These are phyloP conservation scores for Hirschfeldia incana DNA, from an alignment of 345 rosid species.

Conservation along the genomic window DNA sequence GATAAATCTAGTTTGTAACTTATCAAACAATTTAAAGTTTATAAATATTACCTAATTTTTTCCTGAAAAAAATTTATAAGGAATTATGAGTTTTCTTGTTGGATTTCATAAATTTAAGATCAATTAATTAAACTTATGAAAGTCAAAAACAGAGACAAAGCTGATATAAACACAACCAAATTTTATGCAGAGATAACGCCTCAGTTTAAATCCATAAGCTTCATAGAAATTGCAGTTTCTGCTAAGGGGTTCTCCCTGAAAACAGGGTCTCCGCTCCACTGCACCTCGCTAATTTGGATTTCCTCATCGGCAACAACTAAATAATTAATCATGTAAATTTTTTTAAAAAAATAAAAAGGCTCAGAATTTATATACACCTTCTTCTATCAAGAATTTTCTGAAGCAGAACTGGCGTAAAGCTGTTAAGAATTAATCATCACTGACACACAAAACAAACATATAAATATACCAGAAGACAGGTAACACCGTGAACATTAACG, in stretches of 20 bases:
- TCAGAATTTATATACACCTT: conserved; percentile 64
- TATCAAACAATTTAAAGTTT: not conserved
- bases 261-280: conserved; percentile 63
- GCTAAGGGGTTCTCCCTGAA: conserved; percentile 60
- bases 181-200: conserved; percentile 25
- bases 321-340: not conserved
- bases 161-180: not conserved
- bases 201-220: conserved; percentile 48
- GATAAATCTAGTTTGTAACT: not conserved
- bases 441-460: conserved; percentile 25
- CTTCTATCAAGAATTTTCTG: conserved; percentile 89
- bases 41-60: not conserved
- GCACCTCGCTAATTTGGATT: conserved; percentile 51
- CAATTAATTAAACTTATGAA: not conserved
- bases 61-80: not conserved
- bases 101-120: not conserved
- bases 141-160: not conserved
- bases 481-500: conserved; percentile 27
- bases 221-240: conserved; percentile 45
- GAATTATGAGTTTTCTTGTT: not conserved
- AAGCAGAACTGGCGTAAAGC: conserved; percentile 98
- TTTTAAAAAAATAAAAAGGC: conserved; percentile 29
- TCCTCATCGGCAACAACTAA: conserved; percentile 42
- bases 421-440: conserved; percentile 53
- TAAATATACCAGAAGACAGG: conserved; percentile 38